These are phyloP conservation scores for Candida parachauliodes DNA, from an alignment of 805 yeast species.

Conservation along the genomic window DNA sequence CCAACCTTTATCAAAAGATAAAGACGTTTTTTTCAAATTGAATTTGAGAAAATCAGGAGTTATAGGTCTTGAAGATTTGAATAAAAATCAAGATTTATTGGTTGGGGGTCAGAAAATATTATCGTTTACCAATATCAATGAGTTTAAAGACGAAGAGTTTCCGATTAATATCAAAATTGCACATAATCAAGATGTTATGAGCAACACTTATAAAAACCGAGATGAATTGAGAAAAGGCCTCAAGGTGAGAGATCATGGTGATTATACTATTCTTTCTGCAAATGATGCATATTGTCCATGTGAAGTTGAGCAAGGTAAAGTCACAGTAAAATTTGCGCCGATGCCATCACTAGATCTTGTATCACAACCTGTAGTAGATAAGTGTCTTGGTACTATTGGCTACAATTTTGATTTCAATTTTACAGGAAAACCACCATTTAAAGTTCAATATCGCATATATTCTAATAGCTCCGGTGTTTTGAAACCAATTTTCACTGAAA, in stretches of 20 bases:
- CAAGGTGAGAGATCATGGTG: slow-evolving; percentile 57
- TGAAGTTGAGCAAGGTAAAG: slow-evolving; percentile 35
- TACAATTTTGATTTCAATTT: slow-evolving; percentile 64
- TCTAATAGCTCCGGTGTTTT: slow-evolving; percentile 33
- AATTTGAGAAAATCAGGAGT: slow-evolving; percentile 24
- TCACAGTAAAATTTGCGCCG: slow-evolving; percentile 42
- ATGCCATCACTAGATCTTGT: slow-evolving; percentile 39
- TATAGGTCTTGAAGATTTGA: slow-evolving; percentile 19
- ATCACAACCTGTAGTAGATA: slow-evolving; percentile 68
- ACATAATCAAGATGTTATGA: slow-evolving; percentile 21
- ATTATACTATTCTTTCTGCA: slow-evolving; percentile 53
- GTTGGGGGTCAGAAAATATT: slow-evolving; percentile 12
- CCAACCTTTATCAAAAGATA: slow-evolving; percentile 35
- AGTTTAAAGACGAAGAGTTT: slow-evolving; percentile 33
- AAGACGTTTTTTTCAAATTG: slow-evolving; percentile 29
- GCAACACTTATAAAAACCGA: slow-evolving; percentile 20
- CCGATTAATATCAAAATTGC: slow-evolving; percentile 41
- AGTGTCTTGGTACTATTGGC: slow-evolving; percentile 92
- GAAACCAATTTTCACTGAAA: slow-evolving; percentile 28
- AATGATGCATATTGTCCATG: slow-evolving; percentile 67
- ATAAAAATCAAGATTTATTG: slow-evolving; percentile 8
- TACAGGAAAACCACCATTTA: slow-evolving; percentile 81
- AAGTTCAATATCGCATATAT: slow-evolving; percentile 58
- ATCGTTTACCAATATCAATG: slow-evolving; percentile 7
- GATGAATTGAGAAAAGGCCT: slow-evolving; percentile 29